Base-by-base conservation (phyloP, 2,329 filamentous ascomycete species). In the Drechmeria coniospora region DNA sequence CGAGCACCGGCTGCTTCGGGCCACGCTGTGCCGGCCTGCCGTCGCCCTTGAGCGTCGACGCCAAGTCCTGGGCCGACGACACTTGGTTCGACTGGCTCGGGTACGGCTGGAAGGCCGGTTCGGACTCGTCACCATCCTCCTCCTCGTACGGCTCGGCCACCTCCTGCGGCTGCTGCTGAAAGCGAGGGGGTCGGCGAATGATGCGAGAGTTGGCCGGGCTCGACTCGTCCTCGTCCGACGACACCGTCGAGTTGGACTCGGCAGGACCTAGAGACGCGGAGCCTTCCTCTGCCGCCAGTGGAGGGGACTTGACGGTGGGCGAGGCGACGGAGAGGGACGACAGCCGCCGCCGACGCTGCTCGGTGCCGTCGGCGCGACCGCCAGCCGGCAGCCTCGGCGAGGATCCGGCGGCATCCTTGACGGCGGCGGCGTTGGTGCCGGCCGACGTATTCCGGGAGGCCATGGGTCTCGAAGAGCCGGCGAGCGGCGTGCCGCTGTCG, bases 181-280 rank as follows among this genome's bases (percentile, higher is more conserved):
- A 69, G 13, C 65, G 58, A 8, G 68, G 68, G 3, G 68, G 68
- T 2, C 68, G 63, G 14, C 65, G 63, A 40, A 73, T 71, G 36
- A 73, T 71, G 31, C 68, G 59, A 10, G 67, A 73, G 41, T 72
- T 63, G 4, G 62, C 67, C 0, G 65, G 63, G 35, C 58, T 60
- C 1, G 63, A 69, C 16, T 57, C 60, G 16, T 63, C 59, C 13
- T 54, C 57, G 13, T 54, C 57, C 1, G 63, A 60, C 4, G 62
- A 64, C 4, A 50, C 33, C 27, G 46, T 30, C 9, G 56, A 46
- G 43, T 54, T 50, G 22, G 48, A 44, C 12, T 59, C 56, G 16
- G 48, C 46, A 15, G 53, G 46, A 8, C 44, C 47, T 1, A 54
- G 55, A 2, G 48, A 61, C 5, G 37, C 37, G 23, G 36, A 37